phyloP scores from a whole-genome alignment of 1,139 yeast genomes.

The Kodamaea anthophila region DNA sequence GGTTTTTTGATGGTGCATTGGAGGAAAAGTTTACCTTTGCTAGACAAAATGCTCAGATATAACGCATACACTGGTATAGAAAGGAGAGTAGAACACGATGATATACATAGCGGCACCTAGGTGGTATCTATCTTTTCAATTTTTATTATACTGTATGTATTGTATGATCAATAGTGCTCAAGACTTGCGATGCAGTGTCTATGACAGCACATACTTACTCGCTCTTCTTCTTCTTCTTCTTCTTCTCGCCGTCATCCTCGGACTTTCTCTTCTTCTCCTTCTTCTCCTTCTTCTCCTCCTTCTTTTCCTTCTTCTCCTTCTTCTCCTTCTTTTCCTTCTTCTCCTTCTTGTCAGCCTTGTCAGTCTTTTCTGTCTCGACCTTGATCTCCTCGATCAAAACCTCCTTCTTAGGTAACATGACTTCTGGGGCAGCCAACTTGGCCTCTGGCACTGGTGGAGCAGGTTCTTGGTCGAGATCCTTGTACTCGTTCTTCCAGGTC shows the following conservation, averaged over 20 bases:
- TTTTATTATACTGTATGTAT: too few relatives aligned
- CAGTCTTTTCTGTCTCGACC: constrained; percentile 27
- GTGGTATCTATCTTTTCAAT: too few relatives aligned
- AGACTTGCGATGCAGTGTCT: too few relatives aligned
- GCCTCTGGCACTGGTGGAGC: constrained; percentile 47
- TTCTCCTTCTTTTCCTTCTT: constrained; percentile 57
- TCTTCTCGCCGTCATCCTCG: constrained; percentile 10
- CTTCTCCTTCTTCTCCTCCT: constrained; percentile 31
- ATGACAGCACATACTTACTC: too few relatives aligned
- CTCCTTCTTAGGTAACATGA: constrained; percentile 48
- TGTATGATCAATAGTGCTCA: too few relatives aligned
- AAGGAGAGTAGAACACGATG: too few relatives aligned
- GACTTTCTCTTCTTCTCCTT: constrained; percentile 39
- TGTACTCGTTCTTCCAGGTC: constrained; percentile 83
- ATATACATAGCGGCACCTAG: too few relatives aligned
- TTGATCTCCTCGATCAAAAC: constrained; percentile 34
- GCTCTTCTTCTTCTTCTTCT: constrained; percentile 35
- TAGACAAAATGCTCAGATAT: constrained; percentile 6
- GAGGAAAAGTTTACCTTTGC: constrained; percentile 14
- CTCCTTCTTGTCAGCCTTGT: constrained; percentile 25
- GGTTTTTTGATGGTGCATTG: constrained; percentile 13
- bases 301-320: constrained; percentile 61
- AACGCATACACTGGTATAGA: constrained; percentile 1
- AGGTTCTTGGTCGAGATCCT: constrained; percentile 67
- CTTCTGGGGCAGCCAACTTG: constrained; percentile 44